phyloP scores from a whole-genome alignment of 2,329 filamentous ascomycete species.

The Cladosporium sp. region DNA sequence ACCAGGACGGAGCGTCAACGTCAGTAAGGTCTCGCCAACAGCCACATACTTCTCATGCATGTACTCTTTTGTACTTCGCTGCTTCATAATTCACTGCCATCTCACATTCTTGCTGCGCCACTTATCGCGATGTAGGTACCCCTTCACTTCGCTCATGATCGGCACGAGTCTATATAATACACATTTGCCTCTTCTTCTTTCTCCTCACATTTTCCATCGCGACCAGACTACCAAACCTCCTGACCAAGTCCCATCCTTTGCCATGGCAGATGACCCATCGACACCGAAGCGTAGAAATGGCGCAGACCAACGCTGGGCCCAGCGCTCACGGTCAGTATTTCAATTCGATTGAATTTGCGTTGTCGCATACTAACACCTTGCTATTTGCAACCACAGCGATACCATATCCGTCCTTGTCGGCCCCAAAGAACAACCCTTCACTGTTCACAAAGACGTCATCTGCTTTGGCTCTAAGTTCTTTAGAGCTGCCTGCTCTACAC shows the following conservation, averaged over 20 bases:
- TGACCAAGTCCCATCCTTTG: background rate
- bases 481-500: constrained; percentile 7
- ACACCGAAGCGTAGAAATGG: background rate
- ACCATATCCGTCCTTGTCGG: constrained; percentile 18
- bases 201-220: too few species aligned
- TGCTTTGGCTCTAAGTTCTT: constrained; percentile 17
- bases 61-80: too few species aligned
- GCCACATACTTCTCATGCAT: too few species aligned
- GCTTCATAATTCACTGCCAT: too few species aligned
- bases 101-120: too few species aligned
- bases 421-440: background rate
- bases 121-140: too few species aligned
- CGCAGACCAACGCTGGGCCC: background rate
- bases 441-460: constrained; percentile 15
- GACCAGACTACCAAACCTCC: too few species aligned
- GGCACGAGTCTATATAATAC: too few species aligned
- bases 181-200: too few species aligned
- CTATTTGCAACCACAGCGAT: background rate
- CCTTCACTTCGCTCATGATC: too few species aligned
- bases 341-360: background rate
- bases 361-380: background rate
- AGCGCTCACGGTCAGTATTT: background rate
- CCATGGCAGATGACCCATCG: background rate
- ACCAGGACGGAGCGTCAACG: too few species aligned
- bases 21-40: too few species aligned